phyloP scores from a whole-genome alignment of 1,284 basidiomycete genomes.

The Paramarasmius palmivorus region DNA sequence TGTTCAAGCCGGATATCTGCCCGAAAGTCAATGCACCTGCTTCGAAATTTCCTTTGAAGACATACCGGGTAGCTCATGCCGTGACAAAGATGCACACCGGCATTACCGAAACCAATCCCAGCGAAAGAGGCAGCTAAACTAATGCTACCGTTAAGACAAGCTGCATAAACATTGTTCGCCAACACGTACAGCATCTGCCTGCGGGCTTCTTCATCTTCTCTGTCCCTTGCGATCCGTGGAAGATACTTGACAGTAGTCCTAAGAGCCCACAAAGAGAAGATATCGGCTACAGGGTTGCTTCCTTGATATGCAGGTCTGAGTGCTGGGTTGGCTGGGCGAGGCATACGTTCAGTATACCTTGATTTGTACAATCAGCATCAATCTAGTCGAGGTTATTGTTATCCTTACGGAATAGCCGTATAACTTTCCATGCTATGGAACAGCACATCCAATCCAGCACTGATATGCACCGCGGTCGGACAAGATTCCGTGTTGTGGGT shows the following conservation, averaged over 20 bases:
- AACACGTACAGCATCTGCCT: constrained; percentile 85
- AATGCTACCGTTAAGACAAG: constrained; percentile 5
- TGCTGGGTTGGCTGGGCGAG: constrained; percentile 88
- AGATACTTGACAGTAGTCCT: constrained; percentile 90
- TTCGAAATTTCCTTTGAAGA: constrained; percentile 13
- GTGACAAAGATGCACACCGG: constrained; percentile 90
- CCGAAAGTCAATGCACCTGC: constrained; percentile 1
- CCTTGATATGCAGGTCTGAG: constrained; percentile 94
- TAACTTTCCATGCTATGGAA: constrained; percentile 96
- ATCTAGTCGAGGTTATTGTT: constrained; percentile 12
- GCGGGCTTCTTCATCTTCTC: constrained; percentile 81
- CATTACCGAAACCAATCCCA: constrained; percentile 96
- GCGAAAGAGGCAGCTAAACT: constrained; percentile 89
- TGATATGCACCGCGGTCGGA: constrained; percentile 84
- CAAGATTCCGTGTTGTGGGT: constrained; percentile 87
- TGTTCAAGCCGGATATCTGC: constrained; percentile 95
- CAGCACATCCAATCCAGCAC: constrained; percentile 89
- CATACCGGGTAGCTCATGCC: constrained; percentile 82
- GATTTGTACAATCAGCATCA: constrained; percentile 15
- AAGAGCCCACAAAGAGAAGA: constrained; percentile 95
- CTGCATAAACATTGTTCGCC: not conserved
- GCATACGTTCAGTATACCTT: constrained; percentile 86
- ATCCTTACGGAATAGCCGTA: constrained; percentile 85
- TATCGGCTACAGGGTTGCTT: constrained; percentile 94
- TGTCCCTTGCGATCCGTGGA: constrained; percentile 83